Base-by-base conservation (phyloP, 331 rosid species). In the Spiraea crenata region DNA sequence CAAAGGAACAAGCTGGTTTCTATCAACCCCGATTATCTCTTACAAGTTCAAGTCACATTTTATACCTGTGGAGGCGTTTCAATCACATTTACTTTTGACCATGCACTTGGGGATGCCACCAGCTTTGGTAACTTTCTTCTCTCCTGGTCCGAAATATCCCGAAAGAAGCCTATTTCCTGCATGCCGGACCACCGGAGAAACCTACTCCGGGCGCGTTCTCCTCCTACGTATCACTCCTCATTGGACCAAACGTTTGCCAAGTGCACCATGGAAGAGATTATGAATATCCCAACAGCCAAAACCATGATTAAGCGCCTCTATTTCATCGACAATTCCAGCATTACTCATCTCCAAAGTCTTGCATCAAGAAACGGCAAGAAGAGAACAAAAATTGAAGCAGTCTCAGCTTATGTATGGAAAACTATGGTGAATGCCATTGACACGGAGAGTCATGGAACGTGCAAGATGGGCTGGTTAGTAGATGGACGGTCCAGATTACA, bases 391-490 rank as follows among this genome's bases (percentile, higher is more conserved):
- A 83, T 92, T 37, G 98, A 90, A 57, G 96, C 98, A 16, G 87
- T 92, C 72, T 92, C 96, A 0, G 93, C 93, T 8, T 84, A 92
- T 66, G 82, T 90, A 19, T 92, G 96, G 96, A 90, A 87, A 77
- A 67, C 48, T 49, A 82, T 93, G 96, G 81, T 75, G 16, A 60
- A 57, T 0, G 76, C 89, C 42, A 64, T 90, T 37, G 92, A 80
- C 62, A 52, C 31, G 12, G 19, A 79, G 64, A 80, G 46, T 16
- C 68, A 75, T 72, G 37, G 76, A 41, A 80, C 1, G 10, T 85
- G 89, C 77, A 90, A 79, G 79, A 83, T 90, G 92, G 98, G 97
- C 31, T 87, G 98, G 98, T 67, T 88, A 20, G 85, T 93, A 6
- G 97, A 93, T 39, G 97, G 96, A 40, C 76, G 93, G 38, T 54